Evolutionary conservation across 805 yeast genomes (phyloP).

Genomic region (Cyberlindnera xylosilytica): DNA sequence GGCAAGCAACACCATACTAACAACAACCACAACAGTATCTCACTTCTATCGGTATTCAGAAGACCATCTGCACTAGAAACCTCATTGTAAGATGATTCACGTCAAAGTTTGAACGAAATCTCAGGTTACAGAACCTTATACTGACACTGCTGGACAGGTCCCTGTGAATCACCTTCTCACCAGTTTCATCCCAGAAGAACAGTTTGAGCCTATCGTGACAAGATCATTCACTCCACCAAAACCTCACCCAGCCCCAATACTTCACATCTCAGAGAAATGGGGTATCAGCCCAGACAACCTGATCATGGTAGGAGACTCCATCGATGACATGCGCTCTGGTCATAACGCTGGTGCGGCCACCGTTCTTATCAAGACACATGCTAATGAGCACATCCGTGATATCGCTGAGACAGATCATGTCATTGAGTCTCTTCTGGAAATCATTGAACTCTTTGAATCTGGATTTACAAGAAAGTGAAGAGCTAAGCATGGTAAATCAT

Average conservation of each 20-base stretch:
- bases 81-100: slow-evolving; percentile 30
- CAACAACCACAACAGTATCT: slow-evolving; percentile 9
- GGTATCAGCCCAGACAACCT: slow-evolving; percentile 42
- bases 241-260: slow-evolving; percentile 62
- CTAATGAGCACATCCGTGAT: slow-evolving; percentile 43
- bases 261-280: slow-evolving; percentile 53
- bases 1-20: neutral
- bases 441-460: slow-evolving; percentile 32
- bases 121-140: too few species aligned
- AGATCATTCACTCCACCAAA: slow-evolving; percentile 66
- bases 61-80: slow-evolving; percentile 65
- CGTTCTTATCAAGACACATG: slow-evolving; percentile 48
- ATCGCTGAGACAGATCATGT: slow-evolving; percentile 28
- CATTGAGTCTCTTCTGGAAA: slow-evolving; percentile 33
- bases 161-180: slow-evolving; percentile 54
- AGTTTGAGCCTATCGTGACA: slow-evolving; percentile 54
- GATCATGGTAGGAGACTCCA: slow-evolving; percentile 73
- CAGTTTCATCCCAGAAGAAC: slow-evolving; percentile 38
- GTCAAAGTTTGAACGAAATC: too few species aligned
- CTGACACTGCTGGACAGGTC: too few species aligned
- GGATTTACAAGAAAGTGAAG: slow-evolving; percentile 30
- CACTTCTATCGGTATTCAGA: slow-evolving; percentile 31
- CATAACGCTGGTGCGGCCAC: slow-evolving; percentile 59
- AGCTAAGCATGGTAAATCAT: too few species aligned
- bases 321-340: slow-evolving; percentile 68